Base-by-base conservation (phyloP, 1,284 basidiomycete genomes). In the Rhodotorula glutinis region DNA sequence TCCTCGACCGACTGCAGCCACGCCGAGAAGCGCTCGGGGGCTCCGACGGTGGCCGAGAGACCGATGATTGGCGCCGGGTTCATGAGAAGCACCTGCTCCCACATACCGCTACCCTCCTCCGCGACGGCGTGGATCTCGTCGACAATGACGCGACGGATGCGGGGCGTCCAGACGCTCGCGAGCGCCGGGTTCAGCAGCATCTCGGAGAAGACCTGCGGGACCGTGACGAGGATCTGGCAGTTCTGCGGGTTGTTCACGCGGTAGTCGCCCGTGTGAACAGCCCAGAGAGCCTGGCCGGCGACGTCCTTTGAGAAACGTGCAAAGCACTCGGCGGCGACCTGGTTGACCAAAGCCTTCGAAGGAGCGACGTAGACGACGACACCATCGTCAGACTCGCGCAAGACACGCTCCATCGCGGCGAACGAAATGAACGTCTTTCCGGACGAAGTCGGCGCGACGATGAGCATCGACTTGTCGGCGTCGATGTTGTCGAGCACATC, bases 51-150 rank as follows among this genome's bases (percentile, higher is more conserved):
- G 0, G 88, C 87, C 5, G 87, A 88, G 41, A 89, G 80, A 46
- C 87, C 87, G 67, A 88, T 86, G 67, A 88, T 82, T 1, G 87
- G 87, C 40, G 69, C 71, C 47, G 71, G 68, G 66, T 73, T 73
- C 68, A 73, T 70, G 47, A 73, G 57, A 8, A 73, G 56, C 9
- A 73, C 68, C 67, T 73, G 71, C 72, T 88, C 87, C 87, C 87
- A 88, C 4, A 87, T 84, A 0, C 85, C 80, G 1, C 86, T 86
- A 3, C 84, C 86, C 70, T 86, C 84, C 70, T 86, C 82, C 3
- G 87, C 87, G 53, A 89, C 87, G 2, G 84, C 83, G 75, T 88
- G 87, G 53, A 88, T 87, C 75, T 88, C 87, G 66, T 88, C 87
- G 16, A 88, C 79, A 57, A 88, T 84, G 62, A 88, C 86, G n/a